Base-by-base conservation (phyloP, 495 filamentous ascomycete species). In the Tuber melanosporum region DNA sequence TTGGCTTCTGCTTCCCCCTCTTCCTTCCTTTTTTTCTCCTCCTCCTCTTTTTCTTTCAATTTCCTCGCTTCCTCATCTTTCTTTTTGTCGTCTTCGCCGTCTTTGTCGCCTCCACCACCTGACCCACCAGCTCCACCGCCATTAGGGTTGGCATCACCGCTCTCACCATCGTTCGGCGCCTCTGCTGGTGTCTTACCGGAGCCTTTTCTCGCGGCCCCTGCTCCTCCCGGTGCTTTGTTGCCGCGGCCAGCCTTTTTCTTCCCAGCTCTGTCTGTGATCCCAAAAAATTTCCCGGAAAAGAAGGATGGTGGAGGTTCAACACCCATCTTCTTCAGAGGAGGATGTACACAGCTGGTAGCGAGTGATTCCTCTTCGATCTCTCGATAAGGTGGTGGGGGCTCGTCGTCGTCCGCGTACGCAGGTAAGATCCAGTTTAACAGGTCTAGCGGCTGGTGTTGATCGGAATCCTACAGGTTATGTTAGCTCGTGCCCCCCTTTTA, bases 321-420 rank as follows among this genome's bases (percentile, higher is more conserved):
- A 47, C 73, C 36, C 39, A n/a, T 69, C n/a, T 45, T 62, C 71
- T 57, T 32, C 57, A 70, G 47, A 62, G 73, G 77, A 15, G 45
- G 32, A 47, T 45, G 22, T 17, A 76, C 69, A 70, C 52, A 71
- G n/a, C 73, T 74, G 43, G 74, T 75, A 47, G 77, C 78, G 52
- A 80, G 77, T 46, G 49, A 70, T 22, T 69, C 62, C 47, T 79
- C 77, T 47, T 80, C 73, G 20, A 47, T 73, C 73, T 79, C 73
- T 39, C 36, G 71, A 69, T 80, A 80, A n/a, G 77, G 77, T 26
- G 78, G 78, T 47, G 77, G 78, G 42, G 57, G 57, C 32, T 26
- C 32, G 26, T 76, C 72, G 44, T 78, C 78, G 42, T 49, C 73
- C 57, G 44, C 72, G 46, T 80, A 80, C 44, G 66, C 36, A 22